Evolutionary conservation across 2,329 filamentous ascomycete genomes (phyloP).

Genomic region (Davidsoniella eucalypti): DNA sequence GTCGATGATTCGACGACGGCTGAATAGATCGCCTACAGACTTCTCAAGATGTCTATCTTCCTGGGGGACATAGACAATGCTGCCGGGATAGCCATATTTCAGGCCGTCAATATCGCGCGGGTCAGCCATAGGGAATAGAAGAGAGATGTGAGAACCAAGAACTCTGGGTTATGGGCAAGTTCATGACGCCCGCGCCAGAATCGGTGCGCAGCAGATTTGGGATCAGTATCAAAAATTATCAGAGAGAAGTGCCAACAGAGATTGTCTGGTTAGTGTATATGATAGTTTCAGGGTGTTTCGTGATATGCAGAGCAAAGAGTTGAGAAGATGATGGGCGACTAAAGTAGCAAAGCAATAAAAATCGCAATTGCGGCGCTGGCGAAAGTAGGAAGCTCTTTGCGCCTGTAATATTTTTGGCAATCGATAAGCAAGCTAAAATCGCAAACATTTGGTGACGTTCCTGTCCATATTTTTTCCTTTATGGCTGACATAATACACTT

Average conservation of each 20-base stretch:
- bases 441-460: too few relatives aligned
- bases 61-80: constrained; percentile 8
- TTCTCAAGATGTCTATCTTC: neutral
- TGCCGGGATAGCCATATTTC: constrained; percentile 10
- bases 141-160: constrained; percentile 3
- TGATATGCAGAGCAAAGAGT: too few relatives aligned
- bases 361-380: too few relatives aligned
- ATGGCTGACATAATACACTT: constrained; percentile 1
- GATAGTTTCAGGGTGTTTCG: neutral
- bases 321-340: too few relatives aligned
- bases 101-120: constrained; percentile 7
- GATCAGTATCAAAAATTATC: neutral
- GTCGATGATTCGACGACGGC: constrained; percentile 1
- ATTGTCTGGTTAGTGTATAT: too few relatives aligned
- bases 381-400: too few relatives aligned
- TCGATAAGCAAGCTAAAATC: constrained; percentile 3
- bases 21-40: constrained; percentile 5
- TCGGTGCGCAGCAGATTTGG: neutral
- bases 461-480: too few relatives aligned
- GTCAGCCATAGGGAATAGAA: constrained; percentile 11
- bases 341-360: too few relatives aligned
- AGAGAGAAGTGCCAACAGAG: neutral
- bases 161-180: constrained; percentile 1
- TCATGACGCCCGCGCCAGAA: constrained; percentile 9
- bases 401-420: neutral